Conservation (phyloP, 2,329 filamentous ascomycete genomes). For the Aspergillus ochraceus region DNA sequence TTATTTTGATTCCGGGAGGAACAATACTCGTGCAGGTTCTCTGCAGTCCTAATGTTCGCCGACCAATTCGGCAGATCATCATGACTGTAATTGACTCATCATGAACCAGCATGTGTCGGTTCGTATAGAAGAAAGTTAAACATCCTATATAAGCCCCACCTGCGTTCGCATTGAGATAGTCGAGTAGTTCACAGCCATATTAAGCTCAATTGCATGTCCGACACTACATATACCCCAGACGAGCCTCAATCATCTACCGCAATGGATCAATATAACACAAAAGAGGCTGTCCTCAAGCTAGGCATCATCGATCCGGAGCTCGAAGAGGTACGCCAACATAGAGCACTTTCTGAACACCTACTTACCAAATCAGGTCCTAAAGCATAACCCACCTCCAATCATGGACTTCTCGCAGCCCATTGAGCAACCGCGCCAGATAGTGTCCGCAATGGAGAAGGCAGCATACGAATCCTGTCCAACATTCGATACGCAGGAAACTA, state of each 20-base stretch:
- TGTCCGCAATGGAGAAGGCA: conserved; percentile 6
- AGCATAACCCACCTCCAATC: conserved; percentile 3
- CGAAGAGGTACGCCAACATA: conserved; percentile 18
- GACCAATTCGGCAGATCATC: neutral
- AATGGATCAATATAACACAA: conserved; percentile 12
- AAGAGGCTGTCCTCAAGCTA: conserved; percentile 26
- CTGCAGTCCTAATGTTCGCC: too few relatives aligned
- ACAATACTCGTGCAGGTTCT: too few relatives aligned
- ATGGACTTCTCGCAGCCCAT: conserved; percentile 10
- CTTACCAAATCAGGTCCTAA: conserved; percentile 6
- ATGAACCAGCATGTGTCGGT: neutral
- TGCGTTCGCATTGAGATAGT: neutral
- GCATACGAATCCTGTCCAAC: neutral
- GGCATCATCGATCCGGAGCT: conserved; percentile 31
- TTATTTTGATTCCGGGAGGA: too few relatives aligned
- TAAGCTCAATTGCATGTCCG: neutral
- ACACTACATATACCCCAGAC: neutral
- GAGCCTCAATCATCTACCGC: neutral
- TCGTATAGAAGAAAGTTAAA: neutral
- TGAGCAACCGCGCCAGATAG: conserved; percentile 5
- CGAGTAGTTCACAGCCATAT: neutral
- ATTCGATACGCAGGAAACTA: conserved; percentile 1
- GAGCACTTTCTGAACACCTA: neutral
- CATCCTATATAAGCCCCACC: too few relatives aligned
- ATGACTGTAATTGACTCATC: neutral